Evolutionary conservation across 495 filamentous ascomycete genomes (phyloP).

Genomic region (Aspergillus leporis): DNA sequence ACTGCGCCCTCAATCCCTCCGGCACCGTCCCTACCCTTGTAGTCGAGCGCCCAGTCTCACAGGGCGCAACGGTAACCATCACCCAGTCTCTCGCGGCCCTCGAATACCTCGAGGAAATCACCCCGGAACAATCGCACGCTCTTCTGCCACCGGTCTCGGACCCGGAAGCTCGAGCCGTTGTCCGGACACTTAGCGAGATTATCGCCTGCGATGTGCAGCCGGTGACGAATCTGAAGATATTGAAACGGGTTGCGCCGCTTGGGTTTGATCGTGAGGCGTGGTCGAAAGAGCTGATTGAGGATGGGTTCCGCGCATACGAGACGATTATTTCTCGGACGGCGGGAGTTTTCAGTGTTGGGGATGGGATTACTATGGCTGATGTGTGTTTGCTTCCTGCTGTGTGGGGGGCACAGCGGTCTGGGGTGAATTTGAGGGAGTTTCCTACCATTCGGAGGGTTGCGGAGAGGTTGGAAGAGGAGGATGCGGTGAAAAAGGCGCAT

Average conservation of each 20-base stretch:
- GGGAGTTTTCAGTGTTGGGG: constrained; percentile 51
- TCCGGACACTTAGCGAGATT: constrained; percentile 46
- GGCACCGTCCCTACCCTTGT: constrained; percentile 53
- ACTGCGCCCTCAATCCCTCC: constrained; percentile 46
- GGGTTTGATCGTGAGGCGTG: constrained; percentile 37
- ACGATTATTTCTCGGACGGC: constrained; percentile 29
- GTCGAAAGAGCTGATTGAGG: constrained; percentile 41
- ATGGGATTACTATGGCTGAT: constrained; percentile 53
- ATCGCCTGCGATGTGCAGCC: constrained; percentile 52
- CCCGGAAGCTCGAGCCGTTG: constrained; percentile 33
- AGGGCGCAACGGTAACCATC: constrained; percentile 33
- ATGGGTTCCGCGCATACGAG: constrained; percentile 53
- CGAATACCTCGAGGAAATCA: constrained; percentile 54
- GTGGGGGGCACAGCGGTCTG: constrained; percentile 50
- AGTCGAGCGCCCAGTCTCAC: constrained; percentile 21
- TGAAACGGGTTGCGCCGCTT: constrained; percentile 42
- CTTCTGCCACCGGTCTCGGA: constrained; percentile 39
- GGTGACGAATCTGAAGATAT: constrained; percentile 47
- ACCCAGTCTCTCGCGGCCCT: constrained; percentile 54
- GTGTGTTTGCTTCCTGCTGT: constrained; percentile 52
- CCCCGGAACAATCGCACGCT: constrained; percentile 23
- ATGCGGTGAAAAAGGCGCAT: constrained; percentile 43
- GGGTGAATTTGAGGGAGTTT: constrained; percentile 44
- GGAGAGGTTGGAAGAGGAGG: constrained; percentile 34
- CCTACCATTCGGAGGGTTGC: constrained; percentile 41